phyloP scores from a whole-genome alignment of 805 yeast genomes.

The Candida nanaspora region DNA sequence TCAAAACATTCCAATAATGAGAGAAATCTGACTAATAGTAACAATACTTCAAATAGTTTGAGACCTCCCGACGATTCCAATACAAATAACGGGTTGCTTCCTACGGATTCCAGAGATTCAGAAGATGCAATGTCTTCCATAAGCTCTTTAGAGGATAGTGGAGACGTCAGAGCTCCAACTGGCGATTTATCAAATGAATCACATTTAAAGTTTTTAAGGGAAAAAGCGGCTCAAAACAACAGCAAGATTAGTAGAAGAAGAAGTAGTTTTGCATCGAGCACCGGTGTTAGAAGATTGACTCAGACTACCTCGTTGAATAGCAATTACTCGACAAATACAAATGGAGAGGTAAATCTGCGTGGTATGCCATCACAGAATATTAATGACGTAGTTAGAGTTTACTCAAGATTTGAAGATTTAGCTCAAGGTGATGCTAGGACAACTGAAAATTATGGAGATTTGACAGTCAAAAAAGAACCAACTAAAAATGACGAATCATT shows the following conservation, averaged over 20 bases:
- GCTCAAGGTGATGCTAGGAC: slow-evolving; percentile 11
- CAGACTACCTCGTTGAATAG: background rate
- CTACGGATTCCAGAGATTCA: background rate
- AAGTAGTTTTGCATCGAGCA: background rate
- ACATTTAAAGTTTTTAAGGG: background rate
- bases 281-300: background rate
- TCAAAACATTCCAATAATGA: slow-evolving; percentile 1
- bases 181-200: background rate
- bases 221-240: background rate
- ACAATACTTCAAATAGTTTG: no score
- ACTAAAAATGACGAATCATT: background rate
- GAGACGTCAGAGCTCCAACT: no score
- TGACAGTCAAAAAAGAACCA: background rate
- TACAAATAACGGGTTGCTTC: background rate
- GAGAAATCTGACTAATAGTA: background rate
- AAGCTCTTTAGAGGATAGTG: background rate
- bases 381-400: slow-evolving; percentile 41
- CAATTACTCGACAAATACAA: background rate
- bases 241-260: background rate
- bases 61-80: no score
- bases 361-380: slow-evolving; percentile 33
- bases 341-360: background rate
- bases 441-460: slow-evolving; percentile 11
- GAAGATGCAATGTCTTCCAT: background rate
- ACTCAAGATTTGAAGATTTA: slow-evolving; percentile 38